Base-by-base conservation (phyloP, 305 asterid genomes). In the Fraxinus angustifolia region DNA sequence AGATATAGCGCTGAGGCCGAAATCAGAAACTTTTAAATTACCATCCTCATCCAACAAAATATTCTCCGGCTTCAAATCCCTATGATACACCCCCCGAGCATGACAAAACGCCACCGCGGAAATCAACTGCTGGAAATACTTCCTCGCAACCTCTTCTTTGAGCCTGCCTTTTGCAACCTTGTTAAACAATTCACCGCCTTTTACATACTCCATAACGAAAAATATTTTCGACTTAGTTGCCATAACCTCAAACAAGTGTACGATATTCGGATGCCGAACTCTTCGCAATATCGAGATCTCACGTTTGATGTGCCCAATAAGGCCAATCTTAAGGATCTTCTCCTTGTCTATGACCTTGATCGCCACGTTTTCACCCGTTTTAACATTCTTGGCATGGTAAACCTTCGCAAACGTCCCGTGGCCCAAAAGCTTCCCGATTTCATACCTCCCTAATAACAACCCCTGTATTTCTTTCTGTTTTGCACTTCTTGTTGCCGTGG, bases 101-200 rank as follows among this genome's bases (percentile, higher is more conserved):
- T 88, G 91, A 79, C 91, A 88, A 68, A 88, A 88, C 12, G 85
- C 86, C 11, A 88, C 91, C 11, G 91, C 91, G 6, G 91, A 85
- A 6, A 88, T 78, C 80, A 88, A 42, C 56, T 88, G 91, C 83
- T 87, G 91, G 80, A 88, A 88, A 58, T 88, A 88, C 84, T 85
- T 88, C 7, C 91, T 65, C 2, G 90, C 90, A 2, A 83, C 85
- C 5, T 88, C 91, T 80, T 88, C 91, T 81, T 87, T 88, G 0
- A 88, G 78, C 75, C 91, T 50, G 36, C 91, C 91, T 70, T 84
- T 88, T 0, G 89, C 91, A 0, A 88, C 89, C 78, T 88, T 88
- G 16, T 77, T 82, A 86, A 88, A 88, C 0, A 88, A 85, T 82
- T 88, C 91, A 2, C 91, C 91, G 28, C 91, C 89, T 30, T 81